Conservation (phyloP, 495 filamentous ascomycete species). For the Annulohypoxylon bovei region DNA sequence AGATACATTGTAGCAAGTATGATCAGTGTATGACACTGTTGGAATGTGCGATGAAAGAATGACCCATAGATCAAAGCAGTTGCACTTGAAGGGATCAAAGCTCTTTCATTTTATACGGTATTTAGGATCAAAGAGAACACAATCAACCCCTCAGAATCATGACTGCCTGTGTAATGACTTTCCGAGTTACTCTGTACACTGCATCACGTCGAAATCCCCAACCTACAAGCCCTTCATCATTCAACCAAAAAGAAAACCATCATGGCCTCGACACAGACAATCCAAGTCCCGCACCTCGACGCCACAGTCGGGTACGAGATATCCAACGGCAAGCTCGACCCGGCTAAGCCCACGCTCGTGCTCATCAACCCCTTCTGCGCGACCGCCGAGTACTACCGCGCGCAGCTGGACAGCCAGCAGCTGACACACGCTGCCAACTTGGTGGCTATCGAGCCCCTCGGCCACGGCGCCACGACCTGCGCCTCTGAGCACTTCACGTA, state of each 20-base stretch:
- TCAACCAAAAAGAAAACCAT: background rate
- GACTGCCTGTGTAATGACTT: background rate
- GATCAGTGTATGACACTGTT: background rate
- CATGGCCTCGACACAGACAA: constrained; percentile 46
- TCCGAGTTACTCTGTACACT: background rate
- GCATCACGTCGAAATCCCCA: background rate
- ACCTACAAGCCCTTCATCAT: background rate
- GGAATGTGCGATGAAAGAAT: constrained; percentile 20
- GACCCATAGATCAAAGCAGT: background rate
- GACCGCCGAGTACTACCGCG: constrained; percentile 61
- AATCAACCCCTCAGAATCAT: background rate
- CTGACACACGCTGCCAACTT: constrained; percentile 63
- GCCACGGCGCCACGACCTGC: constrained; percentile 60
- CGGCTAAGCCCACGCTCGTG: constrained; percentile 65
- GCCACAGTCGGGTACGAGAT: constrained; percentile 64
- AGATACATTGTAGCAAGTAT: background rate
- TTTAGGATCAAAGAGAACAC: constrained; percentile 21
- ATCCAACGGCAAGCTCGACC: constrained; percentile 55
- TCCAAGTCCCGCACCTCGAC: constrained; percentile 64
- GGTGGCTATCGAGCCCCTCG: constrained; percentile 66
- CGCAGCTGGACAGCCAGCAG: constrained; percentile 56
- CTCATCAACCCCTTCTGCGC: constrained; percentile 70
- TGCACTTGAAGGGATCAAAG: background rate
- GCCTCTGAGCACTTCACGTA: constrained; percentile 61
- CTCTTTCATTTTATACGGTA: constrained; percentile 21